These are phyloP conservation scores for Cyclostephanos tholiformis DNA, from an alignment of 108 stramenopile genomes.

Conservation along the genomic window DNA sequence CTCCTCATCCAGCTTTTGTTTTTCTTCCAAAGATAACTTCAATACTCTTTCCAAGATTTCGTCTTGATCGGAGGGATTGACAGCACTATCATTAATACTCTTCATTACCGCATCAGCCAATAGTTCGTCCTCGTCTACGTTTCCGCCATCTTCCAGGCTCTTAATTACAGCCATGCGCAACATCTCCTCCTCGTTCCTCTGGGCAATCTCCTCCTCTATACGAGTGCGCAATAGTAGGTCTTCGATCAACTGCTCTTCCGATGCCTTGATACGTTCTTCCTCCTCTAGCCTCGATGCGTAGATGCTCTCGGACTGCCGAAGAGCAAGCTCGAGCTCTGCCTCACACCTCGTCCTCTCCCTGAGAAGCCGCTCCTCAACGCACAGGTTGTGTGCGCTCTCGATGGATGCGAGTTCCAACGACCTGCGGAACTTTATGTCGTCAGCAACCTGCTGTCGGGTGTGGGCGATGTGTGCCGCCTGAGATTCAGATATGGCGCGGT, in stretches of 20 bases:
- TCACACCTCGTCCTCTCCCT: background rate
- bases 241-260: background rate
- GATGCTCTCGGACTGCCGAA: conserved; percentile 10
- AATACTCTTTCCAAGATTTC: conserved; percentile 14
- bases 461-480: conserved; percentile 22
- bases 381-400: background rate
- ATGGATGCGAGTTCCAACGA: conserved; percentile 11
- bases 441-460: conserved; percentile 20
- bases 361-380: background rate
- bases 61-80: background rate
- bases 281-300: background rate
- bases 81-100: background rate
- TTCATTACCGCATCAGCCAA: conserved; percentile 3
- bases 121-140: conserved; percentile 1
- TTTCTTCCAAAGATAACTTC: conserved; percentile 14
- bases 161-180: background rate
- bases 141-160: background rate
- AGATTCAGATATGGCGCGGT: conserved; percentile 10
- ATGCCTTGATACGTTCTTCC: background rate
- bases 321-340: conserved; percentile 9
- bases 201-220: conserved; percentile 7
- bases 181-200: conserved; percentile 8
- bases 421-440: conserved; percentile 26
- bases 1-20: background rate
- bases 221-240: background rate